Percentiles rank a stretch among this genome's conserved stretches.
phyloP scores from a whole-genome alignment of 495 filamentous ascomycete genomes.

The Aeminium ludgeri region DNA sequence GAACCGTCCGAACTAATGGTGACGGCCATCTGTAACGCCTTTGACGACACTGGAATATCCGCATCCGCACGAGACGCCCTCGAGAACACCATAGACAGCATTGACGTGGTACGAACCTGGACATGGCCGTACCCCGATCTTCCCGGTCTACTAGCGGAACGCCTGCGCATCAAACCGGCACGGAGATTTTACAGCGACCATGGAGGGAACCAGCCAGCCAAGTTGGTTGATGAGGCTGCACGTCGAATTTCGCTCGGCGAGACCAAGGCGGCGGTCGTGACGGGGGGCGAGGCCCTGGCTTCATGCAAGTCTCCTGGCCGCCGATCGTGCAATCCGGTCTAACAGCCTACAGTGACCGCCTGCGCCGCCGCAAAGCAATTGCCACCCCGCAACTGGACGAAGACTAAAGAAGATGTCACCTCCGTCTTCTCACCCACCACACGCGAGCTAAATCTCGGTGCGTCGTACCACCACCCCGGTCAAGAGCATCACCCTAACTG shows the following conservation, averaged over 20 bases:
- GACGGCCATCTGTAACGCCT: conserved; percentile 29
- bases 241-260: conserved; percentile 30
- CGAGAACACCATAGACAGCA: conserved; percentile 33
- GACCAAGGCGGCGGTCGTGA: conserved; percentile 34
- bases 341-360: conserved; percentile 17
- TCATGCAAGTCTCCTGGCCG: conserved; percentile 25
- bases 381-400: conserved; percentile 34
- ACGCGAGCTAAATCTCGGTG: conserved; percentile 22
- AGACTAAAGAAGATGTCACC: conserved; percentile 22
- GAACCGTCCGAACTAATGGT: conserved; percentile 38
- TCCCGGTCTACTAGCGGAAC: conserved; percentile 28
- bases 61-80: conserved; percentile 17
- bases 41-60: conserved; percentile 27
- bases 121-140: conserved; percentile 41
- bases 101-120: conserved; percentile 39
- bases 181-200: conserved; percentile 32
- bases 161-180: conserved; percentile 25
- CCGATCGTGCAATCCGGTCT: neutral
- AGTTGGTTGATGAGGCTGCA: conserved; percentile 40
- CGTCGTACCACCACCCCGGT: conserved; percentile 13
- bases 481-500: conserved; percentile 4
- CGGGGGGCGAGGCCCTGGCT: conserved; percentile 40
- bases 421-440: conserved; percentile 25
- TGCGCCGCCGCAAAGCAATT: conserved; percentile 22
- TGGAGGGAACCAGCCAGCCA: conserved; percentile 37